Evolutionary conservation across 2,329 filamentous ascomycete genomes (phyloP).

Genomic region (Elsinoe ampelina): DNA sequence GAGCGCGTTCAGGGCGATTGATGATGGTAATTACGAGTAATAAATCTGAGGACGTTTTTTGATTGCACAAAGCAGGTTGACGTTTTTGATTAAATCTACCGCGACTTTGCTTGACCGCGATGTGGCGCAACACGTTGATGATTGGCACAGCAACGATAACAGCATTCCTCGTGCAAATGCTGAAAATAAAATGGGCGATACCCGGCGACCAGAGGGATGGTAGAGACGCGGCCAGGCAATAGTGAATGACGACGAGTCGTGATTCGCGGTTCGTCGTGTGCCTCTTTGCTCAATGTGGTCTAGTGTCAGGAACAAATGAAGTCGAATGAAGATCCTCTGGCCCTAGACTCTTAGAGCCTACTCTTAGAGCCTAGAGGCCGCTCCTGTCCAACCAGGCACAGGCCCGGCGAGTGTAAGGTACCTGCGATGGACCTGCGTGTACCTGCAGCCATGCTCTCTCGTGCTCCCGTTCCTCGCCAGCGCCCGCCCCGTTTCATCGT

Average conservation of each 20-base stretch:
- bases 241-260: background rate
- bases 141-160: conserved; percentile 8
- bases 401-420: no score
- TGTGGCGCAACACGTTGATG: background rate
- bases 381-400: background rate
- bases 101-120: background rate
- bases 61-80: background rate
- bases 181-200: background rate
- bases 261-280: no score
- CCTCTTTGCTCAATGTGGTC: background rate
- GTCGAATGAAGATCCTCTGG: background rate
- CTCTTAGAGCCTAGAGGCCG: no score
- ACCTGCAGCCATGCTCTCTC: background rate
- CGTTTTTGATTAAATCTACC: conserved; percentile 2
- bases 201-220: background rate
- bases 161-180: background rate
- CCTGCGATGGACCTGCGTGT: no score
- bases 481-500: conserved; percentile 11
- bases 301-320: conserved; percentile 7
- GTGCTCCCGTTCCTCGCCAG: background rate
- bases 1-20: background rate
- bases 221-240: background rate
- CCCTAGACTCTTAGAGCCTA: no score
- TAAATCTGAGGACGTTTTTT: conserved; percentile 4
- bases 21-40: conserved; percentile 6